A percentile compares a stretch with the other conserved stretches of the same genome.
Conservation (phyloP, 352 stramenopile species). For the Thalassiosira mediterranea region DNA sequence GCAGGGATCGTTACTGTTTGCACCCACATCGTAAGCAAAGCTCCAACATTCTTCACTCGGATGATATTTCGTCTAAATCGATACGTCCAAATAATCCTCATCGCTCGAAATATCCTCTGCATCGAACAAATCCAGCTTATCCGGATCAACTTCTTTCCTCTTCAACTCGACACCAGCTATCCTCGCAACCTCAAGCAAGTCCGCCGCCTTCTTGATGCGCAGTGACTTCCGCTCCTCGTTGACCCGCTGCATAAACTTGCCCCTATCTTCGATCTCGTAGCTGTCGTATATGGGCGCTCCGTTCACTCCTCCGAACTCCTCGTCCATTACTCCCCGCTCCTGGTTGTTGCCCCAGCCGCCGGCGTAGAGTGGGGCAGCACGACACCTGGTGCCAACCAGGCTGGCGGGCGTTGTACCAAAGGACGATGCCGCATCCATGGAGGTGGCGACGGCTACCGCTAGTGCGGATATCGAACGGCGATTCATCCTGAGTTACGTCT, state of each 20-base stretch:
- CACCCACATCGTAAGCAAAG: too few relatives aligned
- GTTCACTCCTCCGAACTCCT: constrained; percentile 51
- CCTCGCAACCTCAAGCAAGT: constrained; percentile 52
- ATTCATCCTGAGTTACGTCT: too few relatives aligned
- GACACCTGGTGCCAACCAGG: too few relatives aligned
- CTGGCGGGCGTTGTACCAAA: too few relatives aligned
- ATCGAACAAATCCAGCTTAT: constrained; percentile 55
- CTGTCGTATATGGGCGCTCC: constrained; percentile 50
- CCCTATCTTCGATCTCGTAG: constrained; percentile 52
- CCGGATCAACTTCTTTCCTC: constrained; percentile 48
- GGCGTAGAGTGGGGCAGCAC: too few relatives aligned
- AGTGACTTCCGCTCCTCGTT: constrained; percentile 46
- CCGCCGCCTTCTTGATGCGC: constrained; percentile 45
- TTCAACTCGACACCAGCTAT: constrained; percentile 54
- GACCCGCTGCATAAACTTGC: constrained; percentile 53
- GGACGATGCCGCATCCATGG: too few relatives aligned
- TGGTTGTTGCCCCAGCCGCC: constrained; percentile 56
- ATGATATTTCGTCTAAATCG: constrained; percentile 34
- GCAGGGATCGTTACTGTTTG: too few relatives aligned
- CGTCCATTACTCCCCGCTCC: constrained; percentile 35
- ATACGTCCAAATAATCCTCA: constrained; percentile 56
- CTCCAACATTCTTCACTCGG: too few relatives aligned
- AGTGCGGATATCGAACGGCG: too few relatives aligned
- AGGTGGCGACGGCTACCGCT: too few relatives aligned
- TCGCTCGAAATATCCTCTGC: constrained; percentile 37